Evolutionary conservation across 2,329 filamentous ascomycete genomes (phyloP).

Genomic region (Leptographium radiaticola): DNA sequence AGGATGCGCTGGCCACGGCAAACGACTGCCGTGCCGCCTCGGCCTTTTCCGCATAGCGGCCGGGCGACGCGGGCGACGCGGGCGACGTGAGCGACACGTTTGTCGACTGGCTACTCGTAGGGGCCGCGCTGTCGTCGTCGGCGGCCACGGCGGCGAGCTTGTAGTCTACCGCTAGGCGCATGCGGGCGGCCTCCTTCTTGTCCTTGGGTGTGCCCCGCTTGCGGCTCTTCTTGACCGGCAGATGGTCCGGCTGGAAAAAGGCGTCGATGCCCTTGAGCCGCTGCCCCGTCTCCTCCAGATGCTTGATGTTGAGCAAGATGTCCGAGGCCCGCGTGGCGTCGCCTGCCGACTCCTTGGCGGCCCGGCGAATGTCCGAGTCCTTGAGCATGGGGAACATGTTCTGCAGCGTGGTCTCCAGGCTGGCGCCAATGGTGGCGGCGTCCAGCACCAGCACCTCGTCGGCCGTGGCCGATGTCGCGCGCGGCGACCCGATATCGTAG

Average conservation of each 20-base stretch:
- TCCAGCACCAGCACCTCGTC: slow-evolving; percentile 23
- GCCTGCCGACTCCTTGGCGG: slow-evolving; percentile 53
- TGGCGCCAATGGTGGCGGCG: slow-evolving; percentile 25
- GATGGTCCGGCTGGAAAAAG: slow-evolving; percentile 47
- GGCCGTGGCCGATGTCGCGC: background rate
- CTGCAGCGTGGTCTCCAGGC: slow-evolving; percentile 37
- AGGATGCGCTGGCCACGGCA: slow-evolving; percentile 13
- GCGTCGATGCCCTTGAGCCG: slow-evolving; percentile 67
- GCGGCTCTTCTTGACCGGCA: background rate
- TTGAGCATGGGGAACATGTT: slow-evolving; percentile 62
- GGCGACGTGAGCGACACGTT: background rate
- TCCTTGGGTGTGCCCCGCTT: background rate
- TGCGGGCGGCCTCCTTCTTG: slow-evolving; percentile 19
- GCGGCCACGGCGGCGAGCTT: slow-evolving; percentile 24
- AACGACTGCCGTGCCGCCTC: background rate
- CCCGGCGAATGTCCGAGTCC: slow-evolving; percentile 49
- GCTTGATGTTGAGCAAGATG: slow-evolving; percentile 65
- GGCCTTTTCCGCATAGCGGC: background rate
- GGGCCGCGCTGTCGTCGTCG: slow-evolving; percentile 12
- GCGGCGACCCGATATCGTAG: background rate
- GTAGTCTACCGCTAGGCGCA: slow-evolving; percentile 24
- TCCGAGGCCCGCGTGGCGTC: slow-evolving; percentile 63
- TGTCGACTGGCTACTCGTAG: background rate
- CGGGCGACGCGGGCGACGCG: background rate
- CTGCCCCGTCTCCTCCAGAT: slow-evolving; percentile 55